Conservation (phyloP, 169 alveolate genomes). For the Perkinsus marinus region DNA sequence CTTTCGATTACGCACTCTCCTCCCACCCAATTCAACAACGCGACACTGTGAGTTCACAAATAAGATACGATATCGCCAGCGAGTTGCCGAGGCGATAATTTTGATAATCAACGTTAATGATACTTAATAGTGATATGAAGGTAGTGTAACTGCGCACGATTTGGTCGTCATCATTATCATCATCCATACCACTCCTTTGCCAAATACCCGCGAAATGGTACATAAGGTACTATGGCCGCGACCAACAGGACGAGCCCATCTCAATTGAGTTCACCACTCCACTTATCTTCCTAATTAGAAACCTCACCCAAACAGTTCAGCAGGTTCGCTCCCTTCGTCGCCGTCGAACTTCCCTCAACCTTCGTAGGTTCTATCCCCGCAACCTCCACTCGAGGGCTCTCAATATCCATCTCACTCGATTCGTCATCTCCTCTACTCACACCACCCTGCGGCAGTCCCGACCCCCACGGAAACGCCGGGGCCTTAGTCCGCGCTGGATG, state of each 20-base stretch:
- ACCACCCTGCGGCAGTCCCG: background rate
- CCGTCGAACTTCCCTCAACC: background rate
- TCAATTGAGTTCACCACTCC: background rate
- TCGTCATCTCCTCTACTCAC: background rate
- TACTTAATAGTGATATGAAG: background rate
- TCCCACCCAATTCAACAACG: background rate
- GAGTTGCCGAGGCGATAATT: no score
- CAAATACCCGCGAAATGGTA: background rate
- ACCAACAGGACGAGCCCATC: background rate
- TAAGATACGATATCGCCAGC: background rate
- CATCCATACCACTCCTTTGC: background rate
- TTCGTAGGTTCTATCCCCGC: background rate
- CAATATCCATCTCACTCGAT: background rate
- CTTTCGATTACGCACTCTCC: background rate
- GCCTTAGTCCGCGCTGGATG: background rate
- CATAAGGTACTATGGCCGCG: background rate
- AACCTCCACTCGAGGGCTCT: background rate
- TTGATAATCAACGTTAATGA: background rate
- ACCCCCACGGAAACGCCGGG: background rate
- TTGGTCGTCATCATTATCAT: no score
- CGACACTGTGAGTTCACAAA: background rate
- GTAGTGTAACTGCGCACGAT: no score
- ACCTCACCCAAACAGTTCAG: background rate
- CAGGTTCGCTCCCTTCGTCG: background rate
- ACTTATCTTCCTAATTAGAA: background rate